Evolutionary conservation across 768 basidiomycete species (phyloP), one percentile per base, ranked within the genome.

Genomic region (Vararia minispora): DNA sequence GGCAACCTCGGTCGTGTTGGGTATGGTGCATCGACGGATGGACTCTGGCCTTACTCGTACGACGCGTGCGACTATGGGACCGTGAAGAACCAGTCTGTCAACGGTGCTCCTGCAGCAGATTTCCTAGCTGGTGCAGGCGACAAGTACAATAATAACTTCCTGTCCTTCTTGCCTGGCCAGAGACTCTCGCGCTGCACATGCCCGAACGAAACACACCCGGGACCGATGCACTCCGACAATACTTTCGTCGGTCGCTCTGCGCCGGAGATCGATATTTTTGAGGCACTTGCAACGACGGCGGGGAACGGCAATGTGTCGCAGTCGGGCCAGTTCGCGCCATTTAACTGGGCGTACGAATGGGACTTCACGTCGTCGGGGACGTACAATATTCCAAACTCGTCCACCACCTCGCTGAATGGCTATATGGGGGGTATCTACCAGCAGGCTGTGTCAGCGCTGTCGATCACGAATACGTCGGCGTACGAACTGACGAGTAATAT

Each of bases 1-100:
- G 81, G 78, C 17, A 82, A 94, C 52, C 61, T 95, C 22, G 83
- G 90, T 33, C 71, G 90, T 29, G 88, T 86, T n/a, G 88, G 90
- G 21, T 92, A 85, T 58, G 90, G 90, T 43, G 90, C 86, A 35
- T 69, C 74, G 43, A 66, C 87, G 3, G 87, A 94, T 35, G 89
- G 90, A 42, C 69, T 79, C 77, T 83, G 81, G 84, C 85, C 84
- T 2, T 87, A 86, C 58, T 74, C 77, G 4, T 87, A 87, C 46
- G 82, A 87, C 47, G 59, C 69, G 12, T 95, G 94, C 52, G 92
- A 98, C 55, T 69, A 92, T 13, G 94, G 94, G 13, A 91, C 91
- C 1, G 66, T 74, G 12, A 58, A 70, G 6, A 98, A 97, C 56
- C 92, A 97, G 58, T 81, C 87, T 1, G 33, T 74, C 31, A 70